Conservation (phyloP, 345 rosid genomes). For the Acer negundo region DNA sequence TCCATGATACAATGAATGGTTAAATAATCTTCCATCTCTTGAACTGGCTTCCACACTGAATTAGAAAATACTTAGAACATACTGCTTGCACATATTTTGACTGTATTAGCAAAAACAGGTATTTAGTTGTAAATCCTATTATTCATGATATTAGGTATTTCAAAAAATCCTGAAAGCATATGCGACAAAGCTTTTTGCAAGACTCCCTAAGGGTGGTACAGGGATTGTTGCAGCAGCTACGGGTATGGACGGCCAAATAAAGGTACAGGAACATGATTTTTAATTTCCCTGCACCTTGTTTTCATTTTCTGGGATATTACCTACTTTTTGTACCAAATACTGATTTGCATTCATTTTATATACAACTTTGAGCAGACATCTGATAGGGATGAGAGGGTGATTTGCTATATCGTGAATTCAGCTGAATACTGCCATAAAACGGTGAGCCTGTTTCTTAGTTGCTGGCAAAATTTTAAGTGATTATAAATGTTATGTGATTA, state of each 20-base stretch:
- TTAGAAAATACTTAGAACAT: background rate
- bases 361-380: constrained; percentile 61
- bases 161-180: constrained; percentile 92
- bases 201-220: constrained; percentile 90
- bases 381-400: constrained; percentile 90
- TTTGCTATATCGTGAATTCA: constrained; percentile 92
- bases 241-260: constrained; percentile 95
- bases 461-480: too few species aligned
- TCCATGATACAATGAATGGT: background rate
- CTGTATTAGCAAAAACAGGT: background rate
- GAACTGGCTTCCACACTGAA: background rate
- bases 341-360: constrained; percentile 22
- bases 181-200: constrained; percentile 80
- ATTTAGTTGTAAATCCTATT: background rate
- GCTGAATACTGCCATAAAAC: constrained; percentile 96
- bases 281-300: background rate
- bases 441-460: constrained; percentile 55
- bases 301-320: background rate
- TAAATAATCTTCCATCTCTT: constrained; percentile 13
- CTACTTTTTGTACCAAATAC: constrained; percentile 10
- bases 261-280: constrained; percentile 41
- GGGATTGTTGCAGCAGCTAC: constrained; percentile 99
- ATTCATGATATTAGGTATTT: constrained; percentile 61
- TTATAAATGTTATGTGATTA: background rate
- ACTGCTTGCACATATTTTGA: background rate